Base-by-base conservation (phyloP, 2,329 filamentous ascomycete genomes). In the Ophiostoma fasciatum region DNA sequence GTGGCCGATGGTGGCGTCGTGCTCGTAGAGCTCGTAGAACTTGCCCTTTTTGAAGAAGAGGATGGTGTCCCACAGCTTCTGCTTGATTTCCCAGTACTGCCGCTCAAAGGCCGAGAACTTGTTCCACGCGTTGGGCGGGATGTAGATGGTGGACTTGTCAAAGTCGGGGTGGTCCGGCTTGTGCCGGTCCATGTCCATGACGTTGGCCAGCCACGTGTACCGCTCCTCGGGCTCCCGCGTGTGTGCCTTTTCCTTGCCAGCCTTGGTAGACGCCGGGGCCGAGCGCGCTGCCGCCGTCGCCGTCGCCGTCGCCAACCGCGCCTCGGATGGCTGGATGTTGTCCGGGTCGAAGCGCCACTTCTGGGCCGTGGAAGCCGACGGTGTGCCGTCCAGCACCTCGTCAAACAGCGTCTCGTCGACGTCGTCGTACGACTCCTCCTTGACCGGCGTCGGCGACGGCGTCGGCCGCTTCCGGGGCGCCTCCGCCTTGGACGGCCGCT, bases 21-120 rank as follows among this genome's bases (percentile, higher is more conserved):
- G 94, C 55, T 98, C 90, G 51, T 96, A 98, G 0, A 98, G 68
- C 54, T 98, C 90, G 52, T 94, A 98, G 58, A 98, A 98, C 50
- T 98, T 98, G 50, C 90, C 90, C 64, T 98, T 98, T 59, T 96
- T 98, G 75, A 98, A 98, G 60, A 98, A 98, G 13, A 98, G 88
- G 31, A 98, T 79, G 0, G 87, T 94, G 46, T 94, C 85, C 82
- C 83, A 96, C 46, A 92, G 82, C 48, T 94, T 94, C 56, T 87
- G 82, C 61, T 98, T 98, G 57, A 98, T 96, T 50, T 93, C 84
- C 90, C 90, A 98, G 55, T 98, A 98, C 53, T 98, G 90, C 56
- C 85, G 92, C 58, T 98, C 90, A 45, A 98, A 98, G 0, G 88
- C 73, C 0, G 87, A 92, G 53, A 98, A 94, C 19, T 81, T 78